These are phyloP conservation scores for Xerocomus spinulosus DNA, from an alignment of 768 basidiomycete genomes.

Conservation along the genomic window DNA sequence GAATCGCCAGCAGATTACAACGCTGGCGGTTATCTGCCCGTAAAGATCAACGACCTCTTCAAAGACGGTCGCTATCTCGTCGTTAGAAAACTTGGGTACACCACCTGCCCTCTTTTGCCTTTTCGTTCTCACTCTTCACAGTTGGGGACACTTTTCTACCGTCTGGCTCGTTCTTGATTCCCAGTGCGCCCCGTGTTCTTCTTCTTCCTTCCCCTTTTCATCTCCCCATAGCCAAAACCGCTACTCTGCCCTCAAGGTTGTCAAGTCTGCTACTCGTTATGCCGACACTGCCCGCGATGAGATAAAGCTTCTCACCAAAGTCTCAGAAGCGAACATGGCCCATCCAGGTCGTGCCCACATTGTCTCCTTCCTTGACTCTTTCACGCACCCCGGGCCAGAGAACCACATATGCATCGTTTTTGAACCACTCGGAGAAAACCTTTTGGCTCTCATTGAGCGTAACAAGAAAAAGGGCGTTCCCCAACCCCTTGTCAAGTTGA, in stretches of 20 bases:
- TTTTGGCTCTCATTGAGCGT: slow-evolving; percentile 68
- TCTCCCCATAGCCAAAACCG: slow-evolving; percentile 47
- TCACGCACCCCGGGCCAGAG: slow-evolving; percentile 70
- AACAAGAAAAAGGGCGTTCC: slow-evolving; percentile 84
- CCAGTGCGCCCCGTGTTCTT: slow-evolving; percentile 45
- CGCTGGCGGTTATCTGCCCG: slow-evolving; percentile 72
- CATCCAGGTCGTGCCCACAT: slow-evolving; percentile 80
- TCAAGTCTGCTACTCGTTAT: slow-evolving; percentile 92
- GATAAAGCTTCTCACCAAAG: slow-evolving; percentile 83
- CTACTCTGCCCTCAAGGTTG: slow-evolving; percentile 91
- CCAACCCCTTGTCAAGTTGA: slow-evolving; percentile 74
- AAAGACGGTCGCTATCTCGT: slow-evolving; percentile 81
- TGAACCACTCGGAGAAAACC: slow-evolving; percentile 77
- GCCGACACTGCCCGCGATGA: slow-evolving; percentile 96
- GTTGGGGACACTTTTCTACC: slow-evolving; percentile 95
- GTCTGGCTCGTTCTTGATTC: slow-evolving; percentile 86
- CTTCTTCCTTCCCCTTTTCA: slow-evolving; percentile 11
- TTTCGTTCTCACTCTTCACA: slow-evolving; percentile 27
- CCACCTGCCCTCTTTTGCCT: slow-evolving; percentile 2
- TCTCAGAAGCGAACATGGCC: slow-evolving; percentile 61
- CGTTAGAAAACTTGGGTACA: slow-evolving; percentile 84
- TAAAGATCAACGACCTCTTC: slow-evolving; percentile 81
- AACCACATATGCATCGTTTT: slow-evolving; percentile 90
- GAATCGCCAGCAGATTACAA: slow-evolving; percentile 84
- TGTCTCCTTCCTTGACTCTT: slow-evolving; percentile 89